phyloP scores from a whole-genome alignment of 768 basidiomycete species.

The Mycena filopes region DNA sequence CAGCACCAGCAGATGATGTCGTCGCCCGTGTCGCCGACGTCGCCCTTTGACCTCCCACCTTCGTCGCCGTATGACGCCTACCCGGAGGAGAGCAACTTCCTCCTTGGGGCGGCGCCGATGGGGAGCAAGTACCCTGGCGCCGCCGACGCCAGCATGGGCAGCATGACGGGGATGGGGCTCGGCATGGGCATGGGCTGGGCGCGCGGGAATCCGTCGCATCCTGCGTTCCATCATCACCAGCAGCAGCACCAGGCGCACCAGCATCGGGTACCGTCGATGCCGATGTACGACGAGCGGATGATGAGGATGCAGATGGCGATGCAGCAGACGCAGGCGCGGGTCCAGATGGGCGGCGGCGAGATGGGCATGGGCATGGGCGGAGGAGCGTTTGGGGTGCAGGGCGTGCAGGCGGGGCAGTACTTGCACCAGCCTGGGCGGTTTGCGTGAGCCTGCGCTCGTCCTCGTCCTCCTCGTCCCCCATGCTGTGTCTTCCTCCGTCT shows the following conservation, averaged over 20 bases:
- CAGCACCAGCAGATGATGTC: no score
- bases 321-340: neutral
- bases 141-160: neutral
- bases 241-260: neutral
- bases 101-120: no score
- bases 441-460: neutral
- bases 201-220: constrained; percentile 6
- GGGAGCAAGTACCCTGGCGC: neutral
- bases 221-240: constrained; percentile 6
- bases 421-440: constrained; percentile 15
- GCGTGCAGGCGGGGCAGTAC: constrained; percentile 17
- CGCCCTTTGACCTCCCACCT: no score
- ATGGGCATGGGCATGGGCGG: constrained; percentile 2
- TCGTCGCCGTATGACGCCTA: no score
- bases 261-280: neutral
- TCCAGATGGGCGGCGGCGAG: neutral
- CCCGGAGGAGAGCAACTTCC: no score
- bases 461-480: neutral
- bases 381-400: neutral
- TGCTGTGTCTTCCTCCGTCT: neutral
- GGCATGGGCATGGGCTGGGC: constrained; percentile 9
- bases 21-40: no score
- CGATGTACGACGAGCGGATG: neutral
- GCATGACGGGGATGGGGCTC: neutral
- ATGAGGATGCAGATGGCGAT: neutral